Percentiles rank a stretch among this genome's conserved stretches.
These are phyloP conservation scores for Magnusiomyces sp. DNA, from an alignment of 1,139 yeast species.

Conservation along the genomic window DNA sequence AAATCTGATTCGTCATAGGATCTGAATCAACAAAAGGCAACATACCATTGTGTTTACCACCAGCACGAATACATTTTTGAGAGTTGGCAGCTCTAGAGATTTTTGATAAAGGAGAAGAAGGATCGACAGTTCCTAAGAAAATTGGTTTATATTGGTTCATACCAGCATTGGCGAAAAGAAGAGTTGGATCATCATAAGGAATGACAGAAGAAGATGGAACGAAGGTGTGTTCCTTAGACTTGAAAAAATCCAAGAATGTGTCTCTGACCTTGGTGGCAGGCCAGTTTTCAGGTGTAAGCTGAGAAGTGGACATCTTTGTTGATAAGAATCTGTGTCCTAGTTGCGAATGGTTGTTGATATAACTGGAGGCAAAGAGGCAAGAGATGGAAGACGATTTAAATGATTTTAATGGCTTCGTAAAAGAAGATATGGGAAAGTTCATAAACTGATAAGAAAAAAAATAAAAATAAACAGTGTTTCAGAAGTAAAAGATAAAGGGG, in stretches of 20 bases:
- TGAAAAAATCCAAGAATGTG: conserved; percentile 78
- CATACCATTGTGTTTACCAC: conserved; percentile 87
- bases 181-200: conserved; percentile 96
- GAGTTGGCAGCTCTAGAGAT: conserved; percentile 89
- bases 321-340: no score
- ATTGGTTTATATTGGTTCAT: conserved; percentile 98
- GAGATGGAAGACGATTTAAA: neutral
- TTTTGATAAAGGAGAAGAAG: conserved; percentile 74
- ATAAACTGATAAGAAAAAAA: neutral
- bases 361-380: conserved; percentile 2
- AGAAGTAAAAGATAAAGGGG: no score
- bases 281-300: conserved; percentile 15
- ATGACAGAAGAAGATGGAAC: conserved; percentile 92
- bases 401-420: no score
- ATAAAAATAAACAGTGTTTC: no score
- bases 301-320: conserved; percentile 1
- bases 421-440: neutral
- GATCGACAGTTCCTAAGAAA: conserved; percentile 94
- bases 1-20: conserved; percentile 4
- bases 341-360: no score
- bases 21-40: no score
- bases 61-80: conserved; percentile 98
- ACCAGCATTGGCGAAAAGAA: conserved; percentile 94
- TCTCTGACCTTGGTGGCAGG: conserved; percentile 51
- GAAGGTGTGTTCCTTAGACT: conserved; percentile 57